A percentile compares a stretch with the other conserved stretches of the same genome.
These are phyloP conservation scores for Neopestalotiopsis rosae DNA, from an alignment of 2,329 filamentous ascomycete genomes.

Conservation along the genomic window DNA sequence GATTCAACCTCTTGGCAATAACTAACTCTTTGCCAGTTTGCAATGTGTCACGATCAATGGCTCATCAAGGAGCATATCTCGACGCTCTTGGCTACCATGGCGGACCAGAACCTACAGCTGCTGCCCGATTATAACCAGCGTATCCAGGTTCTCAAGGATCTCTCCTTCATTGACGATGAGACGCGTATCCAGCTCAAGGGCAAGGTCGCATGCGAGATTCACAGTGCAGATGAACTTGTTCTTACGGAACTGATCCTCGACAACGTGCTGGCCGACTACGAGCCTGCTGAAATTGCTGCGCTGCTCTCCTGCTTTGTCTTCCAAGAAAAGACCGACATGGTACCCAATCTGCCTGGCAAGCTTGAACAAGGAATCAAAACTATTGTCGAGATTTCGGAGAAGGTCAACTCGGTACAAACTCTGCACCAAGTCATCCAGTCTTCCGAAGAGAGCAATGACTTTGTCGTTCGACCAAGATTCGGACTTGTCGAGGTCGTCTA, in stretches of 20 bases:
- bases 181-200: slow-evolving; percentile 93
- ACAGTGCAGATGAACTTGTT: slow-evolving; percentile 94
- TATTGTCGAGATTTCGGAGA: slow-evolving; percentile 89
- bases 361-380: slow-evolving; percentile 83
- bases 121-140: slow-evolving; percentile 97
- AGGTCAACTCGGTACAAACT: slow-evolving; percentile 89
- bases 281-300: slow-evolving; percentile 95
- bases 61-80: slow-evolving; percentile 92
- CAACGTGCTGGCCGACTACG: slow-evolving; percentile 93
- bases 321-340: slow-evolving; percentile 89
- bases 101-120: slow-evolving; percentile 94
- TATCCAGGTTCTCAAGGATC: slow-evolving; percentile 87
- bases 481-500: slow-evolving; percentile 97
- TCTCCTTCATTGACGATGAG: slow-evolving; percentile 88
- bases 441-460: slow-evolving; percentile 90
- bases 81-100: slow-evolving; percentile 85
- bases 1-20: not conserved
- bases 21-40: slow-evolving; percentile 67
- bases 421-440: slow-evolving; percentile 91
- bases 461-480: slow-evolving; percentile 84
- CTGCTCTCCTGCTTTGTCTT: slow-evolving; percentile 95
- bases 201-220: slow-evolving; percentile 97
- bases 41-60: slow-evolving; percentile 97
- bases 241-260: slow-evolving; percentile 95
- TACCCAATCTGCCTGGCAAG: slow-evolving; percentile 80